Percentiles rank a stretch among this genome's conserved stretches.
Evolutionary conservation across 2,329 filamentous ascomycete species (phyloP).

Genomic region (Amphichorda felina): DNA sequence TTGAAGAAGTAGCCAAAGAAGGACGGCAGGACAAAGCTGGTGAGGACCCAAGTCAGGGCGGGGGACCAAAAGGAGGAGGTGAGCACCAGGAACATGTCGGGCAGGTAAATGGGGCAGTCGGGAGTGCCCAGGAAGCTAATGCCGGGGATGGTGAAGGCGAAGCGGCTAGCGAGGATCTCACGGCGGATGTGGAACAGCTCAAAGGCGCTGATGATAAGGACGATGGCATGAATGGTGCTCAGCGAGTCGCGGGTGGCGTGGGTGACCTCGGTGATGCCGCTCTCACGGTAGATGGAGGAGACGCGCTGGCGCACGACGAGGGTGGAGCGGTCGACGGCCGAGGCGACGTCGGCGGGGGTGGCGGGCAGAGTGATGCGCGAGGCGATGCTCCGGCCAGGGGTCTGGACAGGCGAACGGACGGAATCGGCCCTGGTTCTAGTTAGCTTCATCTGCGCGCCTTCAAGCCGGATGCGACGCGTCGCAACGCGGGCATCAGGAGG

Average conservation of each 20-base stretch:
- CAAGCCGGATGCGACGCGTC: constrained; percentile 12
- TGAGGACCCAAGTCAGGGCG: constrained; percentile 63
- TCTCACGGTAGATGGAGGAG: constrained; percentile 49
- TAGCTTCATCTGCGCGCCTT: constrained; percentile 5
- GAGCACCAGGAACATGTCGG: constrained; percentile 71
- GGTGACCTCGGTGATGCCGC: constrained; percentile 54
- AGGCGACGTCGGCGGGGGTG: constrained; percentile 66
- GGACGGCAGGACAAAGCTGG: constrained; percentile 58
- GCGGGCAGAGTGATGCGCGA: constrained; percentile 62
- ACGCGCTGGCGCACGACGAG: constrained; percentile 55
- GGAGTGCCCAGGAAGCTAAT: constrained; percentile 40
- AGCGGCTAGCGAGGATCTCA: constrained; percentile 59
- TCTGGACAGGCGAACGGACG: constrained; percentile 24
- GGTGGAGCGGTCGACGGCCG: constrained; percentile 62
- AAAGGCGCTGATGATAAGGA: constrained; percentile 54
- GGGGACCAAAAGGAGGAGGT: constrained; percentile 76
- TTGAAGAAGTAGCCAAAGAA: constrained; percentile 84
- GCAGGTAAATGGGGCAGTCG: constrained; percentile 53
- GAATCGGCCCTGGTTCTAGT: constrained; percentile 20
- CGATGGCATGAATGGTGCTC: constrained; percentile 61
- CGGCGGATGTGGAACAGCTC: constrained; percentile 60
- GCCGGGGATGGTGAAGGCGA: constrained; percentile 61
- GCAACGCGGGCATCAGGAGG: not conserved
- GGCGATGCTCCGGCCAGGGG: constrained; percentile 37
- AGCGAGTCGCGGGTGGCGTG: constrained; percentile 56